Evolutionary conservation across 2,329 filamentous ascomycete genomes (phyloP), one percentile per base, ranked within the genome.

Genomic region (Gaeumannomyces sp.): DNA sequence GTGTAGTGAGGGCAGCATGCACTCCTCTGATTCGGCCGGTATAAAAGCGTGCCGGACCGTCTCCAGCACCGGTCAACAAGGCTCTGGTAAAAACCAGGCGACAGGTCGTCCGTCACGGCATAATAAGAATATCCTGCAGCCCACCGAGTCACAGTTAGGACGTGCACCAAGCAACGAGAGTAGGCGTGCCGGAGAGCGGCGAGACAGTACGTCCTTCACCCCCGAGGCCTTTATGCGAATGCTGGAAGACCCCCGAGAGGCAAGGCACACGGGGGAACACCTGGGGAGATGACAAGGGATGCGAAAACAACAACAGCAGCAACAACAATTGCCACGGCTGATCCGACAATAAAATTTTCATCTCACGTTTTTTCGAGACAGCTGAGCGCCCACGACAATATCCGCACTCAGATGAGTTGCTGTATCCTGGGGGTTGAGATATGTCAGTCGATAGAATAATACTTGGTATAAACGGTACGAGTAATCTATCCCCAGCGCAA

Each of bases 1-100:
- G 90, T 93, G 74, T 94, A 98, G 73, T 97, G 93, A 59, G 93
- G 93, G 75, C 95, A 99, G 72, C 95, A 99, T 67, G 92, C 91
- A 65, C 87, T 82, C 66, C 84, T 83, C 71, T 92, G 88, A 75
- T 95, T 89, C 19, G 91, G 91, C 67, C 91, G 87, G 76, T 95
- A 95, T 61, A 95, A 79, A 11, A 92, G 79, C 33, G 78, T 85
- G 22, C 85, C 87, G 53, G 87, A 93, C 68, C 90, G 84, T 74
- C 91, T 88, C 90, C 90, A 95, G 67, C 88, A 90, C 68, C 89
- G 85, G 74, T 93, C 85, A 59, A 94, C 78, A 53, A 95, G 80
- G 59, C 74, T 78, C 73, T 94, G 89, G 71, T 95, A 95, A 71
- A 91, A 86, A 1, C 79, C 76, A 7, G 88, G 81, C 60, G 82